Evolutionary conservation across 2,329 filamentous ascomycete genomes (phyloP).

Genomic region (Fusarium sp.): DNA sequence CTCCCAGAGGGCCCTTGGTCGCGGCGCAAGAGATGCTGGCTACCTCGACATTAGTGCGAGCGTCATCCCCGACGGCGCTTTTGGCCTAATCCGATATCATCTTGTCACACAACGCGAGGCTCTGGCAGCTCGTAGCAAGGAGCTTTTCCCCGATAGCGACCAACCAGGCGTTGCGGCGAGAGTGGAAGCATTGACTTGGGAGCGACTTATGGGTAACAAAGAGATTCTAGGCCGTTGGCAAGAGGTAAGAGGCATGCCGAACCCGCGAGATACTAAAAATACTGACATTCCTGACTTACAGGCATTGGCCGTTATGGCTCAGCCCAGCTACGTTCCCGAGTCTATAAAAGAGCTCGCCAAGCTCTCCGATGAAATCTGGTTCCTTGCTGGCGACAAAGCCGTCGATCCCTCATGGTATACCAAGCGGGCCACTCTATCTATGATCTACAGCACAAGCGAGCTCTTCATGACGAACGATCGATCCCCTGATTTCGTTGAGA

Average conservation of each 20-base stretch:
- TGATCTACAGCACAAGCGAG: slow-evolving; percentile 78
- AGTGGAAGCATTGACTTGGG: slow-evolving; percentile 78
- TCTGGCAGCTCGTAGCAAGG: slow-evolving; percentile 58
- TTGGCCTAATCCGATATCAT: slow-evolving; percentile 84
- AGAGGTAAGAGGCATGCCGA: slow-evolving; percentile 68
- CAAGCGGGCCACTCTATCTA: slow-evolving; percentile 66
- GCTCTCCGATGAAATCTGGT: slow-evolving; percentile 93
- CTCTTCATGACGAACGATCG: slow-evolving; percentile 94
- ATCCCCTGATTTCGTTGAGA: slow-evolving; percentile 78
- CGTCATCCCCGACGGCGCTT: slow-evolving; percentile 81
- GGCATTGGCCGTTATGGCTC: slow-evolving; percentile 91
- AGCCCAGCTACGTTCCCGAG: slow-evolving; percentile 78
- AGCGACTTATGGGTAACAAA: slow-evolving; percentile 78
- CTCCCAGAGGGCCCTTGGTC: slow-evolving; percentile 75
- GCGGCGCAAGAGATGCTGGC: slow-evolving; percentile 84
- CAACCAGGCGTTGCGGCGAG: slow-evolving; percentile 66
- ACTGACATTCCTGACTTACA: slow-evolving; percentile 50
- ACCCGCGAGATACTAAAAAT: background rate
- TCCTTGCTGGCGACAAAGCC: slow-evolving; percentile 81
- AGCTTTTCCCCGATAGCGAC: slow-evolving; percentile 54
- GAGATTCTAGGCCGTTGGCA: slow-evolving; percentile 83
- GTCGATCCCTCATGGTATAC: slow-evolving; percentile 92
- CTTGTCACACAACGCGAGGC: slow-evolving; percentile 73
- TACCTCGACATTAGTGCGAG: slow-evolving; percentile 89
- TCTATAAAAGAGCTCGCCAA: slow-evolving; percentile 82